Conservation (phyloP, 2,329 filamentous ascomycete genomes). For the Epichloe uncinata region DNA sequence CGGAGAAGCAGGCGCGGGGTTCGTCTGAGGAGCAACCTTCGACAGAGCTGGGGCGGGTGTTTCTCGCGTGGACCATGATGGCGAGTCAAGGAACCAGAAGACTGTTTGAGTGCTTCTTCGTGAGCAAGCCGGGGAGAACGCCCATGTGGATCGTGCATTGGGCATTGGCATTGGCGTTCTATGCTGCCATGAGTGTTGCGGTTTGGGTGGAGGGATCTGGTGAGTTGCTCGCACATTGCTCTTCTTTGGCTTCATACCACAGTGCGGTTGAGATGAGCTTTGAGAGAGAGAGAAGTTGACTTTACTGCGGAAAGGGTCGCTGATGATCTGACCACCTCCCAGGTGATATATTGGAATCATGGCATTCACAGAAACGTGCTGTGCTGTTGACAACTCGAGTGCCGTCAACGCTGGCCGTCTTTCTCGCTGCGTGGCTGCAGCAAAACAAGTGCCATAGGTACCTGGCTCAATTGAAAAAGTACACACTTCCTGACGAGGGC, state of each 20-base stretch:
- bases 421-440: constrained; percentile 53
- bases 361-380: constrained; percentile 13
- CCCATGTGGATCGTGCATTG: constrained; percentile 82
- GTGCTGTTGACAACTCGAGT: constrained; percentile 13
- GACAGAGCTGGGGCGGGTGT: constrained; percentile 48
- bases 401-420: constrained; percentile 43
- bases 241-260: background rate
- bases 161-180: constrained; percentile 65
- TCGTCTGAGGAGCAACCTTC: constrained; percentile 7
- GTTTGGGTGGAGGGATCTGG: constrained; percentile 76
- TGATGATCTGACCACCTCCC: background rate
- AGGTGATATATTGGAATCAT: constrained; percentile 22
- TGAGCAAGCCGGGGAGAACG: constrained; percentile 49
- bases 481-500: constrained; percentile 63
- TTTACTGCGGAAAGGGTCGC: background rate
- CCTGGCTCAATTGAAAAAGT: constrained; percentile 61
- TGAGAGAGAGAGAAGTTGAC: background rate
- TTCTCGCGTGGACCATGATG: constrained; percentile 60
- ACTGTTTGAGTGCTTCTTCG: constrained; percentile 57
- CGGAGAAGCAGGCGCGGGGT: constrained; percentile 20
- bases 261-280: background rate
- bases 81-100: constrained; percentile 61
- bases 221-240: constrained; percentile 26
- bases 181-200: constrained; percentile 56
- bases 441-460: constrained; percentile 66